These are phyloP conservation scores for Globisporangium radiosum DNA, from an alignment of 352 stramenopile genomes.

Conservation along the genomic window DNA sequence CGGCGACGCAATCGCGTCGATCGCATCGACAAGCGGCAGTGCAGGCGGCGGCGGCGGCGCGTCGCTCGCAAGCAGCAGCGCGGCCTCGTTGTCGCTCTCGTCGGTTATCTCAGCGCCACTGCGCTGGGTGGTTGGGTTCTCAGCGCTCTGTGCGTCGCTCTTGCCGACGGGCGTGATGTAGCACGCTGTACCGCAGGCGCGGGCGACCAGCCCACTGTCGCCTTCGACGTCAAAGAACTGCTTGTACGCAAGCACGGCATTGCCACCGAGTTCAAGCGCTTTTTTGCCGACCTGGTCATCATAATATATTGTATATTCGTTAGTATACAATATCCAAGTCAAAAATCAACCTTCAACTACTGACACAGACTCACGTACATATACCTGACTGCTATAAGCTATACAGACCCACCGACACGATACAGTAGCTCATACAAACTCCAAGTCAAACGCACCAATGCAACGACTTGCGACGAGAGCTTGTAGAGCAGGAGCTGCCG, in stretches of 20 bases:
- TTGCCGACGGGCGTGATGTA: conserved; percentile 69
- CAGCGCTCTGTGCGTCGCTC: conserved; percentile 16
- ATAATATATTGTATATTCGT: no score
- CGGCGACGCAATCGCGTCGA: conserved; percentile 37
- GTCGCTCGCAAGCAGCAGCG: conserved; percentile 26
- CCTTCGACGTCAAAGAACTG: conserved; percentile 99
- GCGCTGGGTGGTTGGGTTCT: conserved; percentile 6
- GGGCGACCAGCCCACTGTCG: conserved; percentile 95
- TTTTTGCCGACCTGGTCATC: conserved; percentile 90
- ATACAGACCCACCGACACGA: no score
- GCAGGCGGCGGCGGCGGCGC: conserved; percentile 9
- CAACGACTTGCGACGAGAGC: conserved; percentile 81
- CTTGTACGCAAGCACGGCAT: conserved; percentile 97
- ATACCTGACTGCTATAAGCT: no score
- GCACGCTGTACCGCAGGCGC: conserved; percentile 93
- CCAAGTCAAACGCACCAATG: conserved; percentile 25
- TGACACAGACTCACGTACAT: neutral
- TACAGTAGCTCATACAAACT: no score
- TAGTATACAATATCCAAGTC: no score
- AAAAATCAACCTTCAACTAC: no score
- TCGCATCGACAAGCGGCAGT: conserved; percentile 18
- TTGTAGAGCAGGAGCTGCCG: conserved; percentile 95
- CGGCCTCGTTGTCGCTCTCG: conserved; percentile 22
- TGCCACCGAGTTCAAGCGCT: conserved; percentile 94
- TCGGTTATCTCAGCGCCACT: conserved; percentile 18